phyloP scores from a whole-genome alignment of 306 rosid species.

The Cicer arietinum region DNA sequence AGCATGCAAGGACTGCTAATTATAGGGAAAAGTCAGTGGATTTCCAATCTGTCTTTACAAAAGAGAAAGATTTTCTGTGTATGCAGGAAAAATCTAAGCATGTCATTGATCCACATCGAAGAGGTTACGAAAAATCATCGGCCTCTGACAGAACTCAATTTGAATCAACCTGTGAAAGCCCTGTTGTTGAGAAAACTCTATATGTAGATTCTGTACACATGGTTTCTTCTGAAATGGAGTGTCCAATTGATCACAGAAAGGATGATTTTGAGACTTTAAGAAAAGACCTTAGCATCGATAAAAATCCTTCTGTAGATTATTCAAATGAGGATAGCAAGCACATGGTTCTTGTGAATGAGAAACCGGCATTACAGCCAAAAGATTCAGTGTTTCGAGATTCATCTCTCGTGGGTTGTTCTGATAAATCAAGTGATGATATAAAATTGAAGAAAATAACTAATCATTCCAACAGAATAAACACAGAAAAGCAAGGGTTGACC shows the following conservation, averaged over 20 bases:
- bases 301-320: slow-evolving; percentile 45
- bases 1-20: slow-evolving; percentile 56
- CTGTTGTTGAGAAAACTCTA: slow-evolving; percentile 80
- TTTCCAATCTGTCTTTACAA: slow-evolving; percentile 46
- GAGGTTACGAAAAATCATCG: slow-evolving; percentile 48
- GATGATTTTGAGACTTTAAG: slow-evolving; percentile 47
- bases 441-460: slow-evolving; percentile 43
- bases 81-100: slow-evolving; percentile 48
- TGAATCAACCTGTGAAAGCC: slow-evolving; percentile 54
- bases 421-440: slow-evolving; percentile 40
- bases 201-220: slow-evolving; percentile 72
- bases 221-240: slow-evolving; percentile 53
- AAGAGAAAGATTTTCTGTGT: slow-evolving; percentile 47
- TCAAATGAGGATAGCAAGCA: slow-evolving; percentile 52
- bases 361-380: slow-evolving; percentile 41
- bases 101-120: slow-evolving; percentile 50
- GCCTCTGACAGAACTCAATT: slow-evolving; percentile 42
- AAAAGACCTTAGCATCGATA: slow-evolving; percentile 45
- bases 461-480: slow-evolving; percentile 42
- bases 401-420: slow-evolving; percentile 40
- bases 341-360: slow-evolving; percentile 46
- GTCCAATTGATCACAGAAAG: slow-evolving; percentile 39
- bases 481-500: slow-evolving; percentile 46
- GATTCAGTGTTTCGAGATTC: slow-evolving; percentile 54
- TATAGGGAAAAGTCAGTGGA: slow-evolving; percentile 45